Evolutionary conservation across 2,329 filamentous ascomycete species (phyloP).

Genomic region (Grosmannia serpens): DNA sequence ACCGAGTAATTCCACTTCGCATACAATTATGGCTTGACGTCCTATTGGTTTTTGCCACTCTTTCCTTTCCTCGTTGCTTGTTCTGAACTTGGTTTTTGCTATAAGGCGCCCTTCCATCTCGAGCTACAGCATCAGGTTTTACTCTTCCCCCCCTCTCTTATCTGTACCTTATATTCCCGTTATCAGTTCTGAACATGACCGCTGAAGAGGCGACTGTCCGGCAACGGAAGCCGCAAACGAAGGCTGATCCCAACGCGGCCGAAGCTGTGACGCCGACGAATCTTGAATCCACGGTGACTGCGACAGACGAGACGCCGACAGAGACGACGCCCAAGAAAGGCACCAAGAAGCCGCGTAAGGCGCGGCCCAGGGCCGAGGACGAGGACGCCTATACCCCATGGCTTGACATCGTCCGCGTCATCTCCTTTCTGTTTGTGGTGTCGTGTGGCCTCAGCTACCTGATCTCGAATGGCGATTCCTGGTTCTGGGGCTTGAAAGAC

Average conservation of each 20-base stretch:
- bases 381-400: slow-evolving; percentile 47
- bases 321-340: slow-evolving; percentile 15
- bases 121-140: background rate
- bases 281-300: background rate
- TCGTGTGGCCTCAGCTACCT: slow-evolving; percentile 66
- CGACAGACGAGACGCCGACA: background rate
- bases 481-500: slow-evolving; percentile 54
- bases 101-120: background rate
- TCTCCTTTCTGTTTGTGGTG: slow-evolving; percentile 54
- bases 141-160: background rate
- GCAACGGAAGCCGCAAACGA: slow-evolving; percentile 1
- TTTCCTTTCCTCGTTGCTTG: background rate
- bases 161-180: background rate
- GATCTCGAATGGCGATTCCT: slow-evolving; percentile 56
- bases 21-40: background rate
- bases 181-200: background rate
- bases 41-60: background rate
- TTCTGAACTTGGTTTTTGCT: background rate
- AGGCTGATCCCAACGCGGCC: background rate
- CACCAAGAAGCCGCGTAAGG: slow-evolving; percentile 12
- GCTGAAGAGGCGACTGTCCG: background rate
- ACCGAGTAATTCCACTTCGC: background rate
- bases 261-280: background rate
- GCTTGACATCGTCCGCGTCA: slow-evolving; percentile 58
- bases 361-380: slow-evolving; percentile 33